A percentile compares a stretch with the other conserved stretches of the same genome.
Conservation (phyloP, 1,139 yeast species). For the Candida freyschussii region DNA sequence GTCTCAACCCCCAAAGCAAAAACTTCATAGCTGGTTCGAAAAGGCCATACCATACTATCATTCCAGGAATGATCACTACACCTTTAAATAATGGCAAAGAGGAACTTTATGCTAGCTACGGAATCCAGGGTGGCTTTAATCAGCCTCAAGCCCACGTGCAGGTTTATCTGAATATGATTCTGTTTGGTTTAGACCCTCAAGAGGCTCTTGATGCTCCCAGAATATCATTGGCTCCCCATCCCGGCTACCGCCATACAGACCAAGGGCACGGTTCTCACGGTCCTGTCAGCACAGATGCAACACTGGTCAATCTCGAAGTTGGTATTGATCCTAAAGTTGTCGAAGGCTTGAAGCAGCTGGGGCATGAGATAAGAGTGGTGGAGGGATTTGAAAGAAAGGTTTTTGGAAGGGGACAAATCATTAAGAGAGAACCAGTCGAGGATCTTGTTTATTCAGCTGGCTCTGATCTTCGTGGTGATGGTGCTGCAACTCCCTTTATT, state of each 20-base stretch:
- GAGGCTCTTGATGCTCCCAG: slow-evolving; percentile 75
- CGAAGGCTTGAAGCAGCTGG: slow-evolving; percentile 42
- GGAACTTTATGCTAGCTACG: slow-evolving; percentile 62
- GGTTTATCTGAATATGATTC: slow-evolving; percentile 59
- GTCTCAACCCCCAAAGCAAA: slow-evolving; percentile 49
- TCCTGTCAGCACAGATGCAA: slow-evolving; percentile 56
- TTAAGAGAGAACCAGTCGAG: slow-evolving; percentile 39
- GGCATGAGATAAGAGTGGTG: slow-evolving; percentile 52
- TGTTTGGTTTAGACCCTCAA: slow-evolving; percentile 68
- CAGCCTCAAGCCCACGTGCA: slow-evolving; percentile 87
- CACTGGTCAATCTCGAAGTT: slow-evolving; percentile 62
- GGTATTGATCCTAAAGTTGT: slow-evolving; percentile 47
- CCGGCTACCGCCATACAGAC: slow-evolving; percentile 39
- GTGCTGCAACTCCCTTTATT: slow-evolving; percentile 56
- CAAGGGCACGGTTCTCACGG: slow-evolving; percentile 61
- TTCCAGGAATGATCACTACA: slow-evolving; percentile 71
- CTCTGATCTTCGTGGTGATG: slow-evolving; percentile 77
- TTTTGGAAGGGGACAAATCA: slow-evolving; percentile 76
- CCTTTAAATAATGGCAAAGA: slow-evolving; percentile 33
- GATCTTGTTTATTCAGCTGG: slow-evolving; percentile 60
- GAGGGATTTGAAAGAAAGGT: slow-evolving; percentile 41
- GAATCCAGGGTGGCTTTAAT: slow-evolving; percentile 87
- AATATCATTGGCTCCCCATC: slow-evolving; percentile 54
- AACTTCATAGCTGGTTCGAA: slow-evolving; percentile 67
- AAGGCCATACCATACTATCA: slow-evolving; percentile 79